Evolutionary conservation across 352 stramenopile genomes (phyloP).

Genomic region (Globisporangium nagaii): DNA sequence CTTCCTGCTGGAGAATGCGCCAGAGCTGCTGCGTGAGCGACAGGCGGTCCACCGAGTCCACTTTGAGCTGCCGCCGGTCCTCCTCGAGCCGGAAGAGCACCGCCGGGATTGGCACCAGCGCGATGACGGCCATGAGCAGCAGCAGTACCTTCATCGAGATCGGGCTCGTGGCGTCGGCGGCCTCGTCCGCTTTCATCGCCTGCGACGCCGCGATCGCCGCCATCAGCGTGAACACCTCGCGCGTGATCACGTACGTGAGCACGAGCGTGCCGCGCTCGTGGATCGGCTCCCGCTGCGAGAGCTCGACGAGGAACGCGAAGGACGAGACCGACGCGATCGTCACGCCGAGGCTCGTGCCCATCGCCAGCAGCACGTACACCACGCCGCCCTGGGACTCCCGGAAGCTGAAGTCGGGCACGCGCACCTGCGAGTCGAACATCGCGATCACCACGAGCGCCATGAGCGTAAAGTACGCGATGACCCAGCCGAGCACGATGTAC

Average conservation of each 20-base stretch:
- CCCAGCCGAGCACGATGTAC: slow-evolving; percentile 72
- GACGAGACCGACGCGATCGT: slow-evolving; percentile 51
- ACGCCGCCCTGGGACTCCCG: slow-evolving; percentile 47
- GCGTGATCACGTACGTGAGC: slow-evolving; percentile 63
- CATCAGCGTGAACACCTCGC: slow-evolving; percentile 39
- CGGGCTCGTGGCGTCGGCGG: slow-evolving; percentile 11
- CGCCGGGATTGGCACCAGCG: slow-evolving; percentile 55
- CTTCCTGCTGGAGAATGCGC: slow-evolving; percentile 72
- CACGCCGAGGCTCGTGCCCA: slow-evolving; percentile 57
- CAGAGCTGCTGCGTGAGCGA: slow-evolving; percentile 60
- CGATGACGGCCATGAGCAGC: slow-evolving; percentile 59
- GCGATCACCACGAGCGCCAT: slow-evolving; percentile 63
- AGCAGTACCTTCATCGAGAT: slow-evolving; percentile 70
- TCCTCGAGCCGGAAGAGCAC: slow-evolving; percentile 64
- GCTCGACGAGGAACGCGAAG: slow-evolving; percentile 64
- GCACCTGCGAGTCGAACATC: slow-evolving; percentile 43
- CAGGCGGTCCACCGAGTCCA: slow-evolving; percentile 55
- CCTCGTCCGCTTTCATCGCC: slow-evolving; percentile 35
- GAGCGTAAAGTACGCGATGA: slow-evolving; percentile 59
- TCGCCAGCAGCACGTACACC: slow-evolving; percentile 71
- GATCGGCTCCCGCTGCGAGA: slow-evolving; percentile 74
- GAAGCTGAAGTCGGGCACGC: slow-evolving; percentile 31
- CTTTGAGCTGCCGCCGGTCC: slow-evolving; percentile 66
- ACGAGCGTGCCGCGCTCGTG: slow-evolving; percentile 60
- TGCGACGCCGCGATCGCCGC: slow-evolving; percentile 32